These are phyloP conservation scores for Mallotus japonicus DNA, from an alignment of 441 rosid species.

Conservation along the genomic window DNA sequence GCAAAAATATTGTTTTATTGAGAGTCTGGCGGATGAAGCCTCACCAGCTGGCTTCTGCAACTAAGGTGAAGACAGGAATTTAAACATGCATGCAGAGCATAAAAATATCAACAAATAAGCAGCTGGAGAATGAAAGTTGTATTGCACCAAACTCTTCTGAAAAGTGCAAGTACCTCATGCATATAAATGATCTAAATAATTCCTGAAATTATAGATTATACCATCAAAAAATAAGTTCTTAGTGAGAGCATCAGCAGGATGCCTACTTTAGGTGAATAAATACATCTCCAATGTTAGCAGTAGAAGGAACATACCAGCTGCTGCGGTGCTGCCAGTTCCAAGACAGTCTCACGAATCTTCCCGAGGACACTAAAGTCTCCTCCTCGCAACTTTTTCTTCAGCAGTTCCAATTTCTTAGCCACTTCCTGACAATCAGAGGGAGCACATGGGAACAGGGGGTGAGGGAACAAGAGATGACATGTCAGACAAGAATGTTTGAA, in stretches of 20 bases:
- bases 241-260: not conserved
- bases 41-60: conserved; percentile 13
- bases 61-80: conserved; percentile 3
- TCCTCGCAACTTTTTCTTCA: conserved; percentile 61
- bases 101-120: not conserved
- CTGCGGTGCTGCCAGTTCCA: conserved; percentile 64
- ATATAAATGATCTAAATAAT: not conserved
- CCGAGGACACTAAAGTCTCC: conserved; percentile 60
- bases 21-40: conserved; percentile 1
- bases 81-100: not conserved
- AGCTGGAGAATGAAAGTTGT: conserved; percentile 1
- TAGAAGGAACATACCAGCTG: conserved; percentile 57
- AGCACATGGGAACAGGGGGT: not conserved
- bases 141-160: not conserved
- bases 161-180: not conserved
- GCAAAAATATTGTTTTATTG: not conserved
- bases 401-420: conserved; percentile 49
- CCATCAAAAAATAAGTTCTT: not conserved
- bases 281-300: not conserved
- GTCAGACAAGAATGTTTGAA: conserved; percentile 17
- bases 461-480: not conserved
- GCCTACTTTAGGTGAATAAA: conserved; percentile 2
- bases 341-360: conserved; percentile 73
- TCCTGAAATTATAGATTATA: not conserved
- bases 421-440: conserved; percentile 54